A percentile compares a stretch with the other conserved stretches of the same genome.
These are phyloP conservation scores for Cryphonectria carpinicola DNA, from an alignment of 2,329 filamentous ascomycete genomes.

Conservation along the genomic window DNA sequence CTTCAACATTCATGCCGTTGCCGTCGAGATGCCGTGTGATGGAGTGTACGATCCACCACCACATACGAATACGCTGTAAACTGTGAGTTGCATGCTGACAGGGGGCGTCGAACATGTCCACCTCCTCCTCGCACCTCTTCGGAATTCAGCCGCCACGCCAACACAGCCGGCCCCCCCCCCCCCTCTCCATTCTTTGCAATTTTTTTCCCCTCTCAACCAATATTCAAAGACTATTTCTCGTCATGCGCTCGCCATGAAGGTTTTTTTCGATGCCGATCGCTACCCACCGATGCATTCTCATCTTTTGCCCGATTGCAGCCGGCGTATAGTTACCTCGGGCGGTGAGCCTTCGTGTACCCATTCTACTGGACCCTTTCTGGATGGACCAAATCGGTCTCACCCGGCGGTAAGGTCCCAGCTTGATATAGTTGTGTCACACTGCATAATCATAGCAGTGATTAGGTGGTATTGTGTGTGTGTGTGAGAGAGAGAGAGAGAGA, in stretches of 20 bases:
- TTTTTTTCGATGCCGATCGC: not conserved
- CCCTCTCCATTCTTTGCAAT: not conserved
- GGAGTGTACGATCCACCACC: not conserved
- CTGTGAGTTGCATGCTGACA: not conserved
- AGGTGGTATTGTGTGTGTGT: not conserved
- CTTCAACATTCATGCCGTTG: not conserved
- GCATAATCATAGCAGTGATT: not conserved
- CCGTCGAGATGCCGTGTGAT: not conserved
- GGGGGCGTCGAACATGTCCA: not conserved
- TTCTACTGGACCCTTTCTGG: not conserved
- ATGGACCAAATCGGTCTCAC: not conserved
- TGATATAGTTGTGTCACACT: slow-evolving; percentile 11
- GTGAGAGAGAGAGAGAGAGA: not conserved
- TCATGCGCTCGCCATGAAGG: not conserved
- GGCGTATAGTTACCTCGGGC: not conserved
- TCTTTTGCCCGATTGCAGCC: not conserved
- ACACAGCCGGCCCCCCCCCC: not conserved
- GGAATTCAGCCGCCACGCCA: not conserved
- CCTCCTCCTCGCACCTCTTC: not conserved
- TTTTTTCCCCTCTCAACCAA: not conserved
- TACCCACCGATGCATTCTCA: not conserved
- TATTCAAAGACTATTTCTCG: not conserved
- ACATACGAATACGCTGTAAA: not conserved
- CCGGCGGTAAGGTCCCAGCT: not conserved
- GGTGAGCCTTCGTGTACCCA: not conserved